Evolutionary conservation across 495 filamentous ascomycete genomes (phyloP), one percentile per base, ranked within the genome.

Genomic region (Aspergillus campestris): DNA sequence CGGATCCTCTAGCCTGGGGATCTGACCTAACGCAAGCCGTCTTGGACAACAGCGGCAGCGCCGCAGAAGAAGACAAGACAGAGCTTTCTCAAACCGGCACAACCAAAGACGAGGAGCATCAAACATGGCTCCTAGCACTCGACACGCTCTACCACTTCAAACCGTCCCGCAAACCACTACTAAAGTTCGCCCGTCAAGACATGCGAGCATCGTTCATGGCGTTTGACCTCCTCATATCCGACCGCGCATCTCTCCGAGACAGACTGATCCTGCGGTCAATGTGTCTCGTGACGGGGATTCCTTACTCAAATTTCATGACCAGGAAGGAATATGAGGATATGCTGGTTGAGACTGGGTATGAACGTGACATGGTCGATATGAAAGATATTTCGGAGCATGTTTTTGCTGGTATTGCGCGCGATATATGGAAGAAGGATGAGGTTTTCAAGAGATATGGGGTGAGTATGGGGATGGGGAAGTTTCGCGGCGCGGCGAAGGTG

Each of bases 241-340:
- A 63, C 7, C 36, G 42, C 11, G 48, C 52, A 0, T 49, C 52
- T 1, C 41, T 53, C 34, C 53, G 50, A 36, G 40, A 62, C 5
- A 50, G 37, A 6, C 31, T 71, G 8, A 29, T 61, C n/a, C 41
- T 72, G 24, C 45, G 61, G 6, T 5, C 63, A 0, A 38, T 71
- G 11, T 72, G 69, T 37, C 48, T 56, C 34, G 11, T 60, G 0
- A 56, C 60, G 0, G 57, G 60, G 3, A 54, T 59, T 2, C 66
- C 67, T 3, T 72, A 58, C 28, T 38, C 51, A 1, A 72, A 70
- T 44, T 55, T 71, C 13, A 55, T 91, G 11, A 66, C 74, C 0
- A 59, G 73, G 11, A 71, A 67, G 0, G 73, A 86, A 48, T 88
- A 92, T 53, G 51, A 66, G 2, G 61, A 58, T 3, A 51, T 91